Base-by-base conservation (phyloP, 176 grass and related monocot genomes). In the Neostapfia colusana region DNA sequence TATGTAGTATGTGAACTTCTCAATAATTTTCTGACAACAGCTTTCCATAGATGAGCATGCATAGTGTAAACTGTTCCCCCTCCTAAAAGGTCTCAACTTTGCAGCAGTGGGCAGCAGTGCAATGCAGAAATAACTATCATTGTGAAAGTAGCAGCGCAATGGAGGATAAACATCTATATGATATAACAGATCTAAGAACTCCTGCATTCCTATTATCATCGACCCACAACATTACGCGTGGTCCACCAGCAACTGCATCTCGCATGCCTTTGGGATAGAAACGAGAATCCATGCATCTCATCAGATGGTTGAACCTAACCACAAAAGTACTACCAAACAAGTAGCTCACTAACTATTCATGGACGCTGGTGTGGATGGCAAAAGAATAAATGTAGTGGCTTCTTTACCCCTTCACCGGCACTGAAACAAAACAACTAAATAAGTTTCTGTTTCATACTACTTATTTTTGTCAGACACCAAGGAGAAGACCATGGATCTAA, bases 241-340 rank as follows among this genome's bases (percentile, higher is more conserved):
- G 42, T 79, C 43, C 60, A 67, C 50, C 41, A 83, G 51, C 80
- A 87, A 77, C 73, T 57, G 34, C 66, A 72, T 20, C 48, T 60
- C 39, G 18, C 80, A 74, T 68, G 58, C 13, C 17, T n/a, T 63
- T 65, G 64, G 15, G 35, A 73, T 74, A 73, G 50, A 76, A 20
- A 82, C 48, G 8, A 40, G 21, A 39, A 49, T 10, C 6, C 17
- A 65, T 14, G 54, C 23, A 53, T 44, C 70, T 45, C 10, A 72
- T 35, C 40, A 60, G n/a, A n/a, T n/a, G n/a, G n/a, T 31, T 31
- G 40, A 71, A 49, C 28, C 21, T 48, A 66, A 65, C 21, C 43
- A 75, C 36, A 67, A 11, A 69, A 23, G 28, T 39, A 71, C 42
- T 37, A 76, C 24, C 48, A 37, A 63, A 20, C 24, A 44, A 20